Conservation (phyloP, 2,329 filamentous ascomycete genomes). For the Byssothecium circinans region DNA sequence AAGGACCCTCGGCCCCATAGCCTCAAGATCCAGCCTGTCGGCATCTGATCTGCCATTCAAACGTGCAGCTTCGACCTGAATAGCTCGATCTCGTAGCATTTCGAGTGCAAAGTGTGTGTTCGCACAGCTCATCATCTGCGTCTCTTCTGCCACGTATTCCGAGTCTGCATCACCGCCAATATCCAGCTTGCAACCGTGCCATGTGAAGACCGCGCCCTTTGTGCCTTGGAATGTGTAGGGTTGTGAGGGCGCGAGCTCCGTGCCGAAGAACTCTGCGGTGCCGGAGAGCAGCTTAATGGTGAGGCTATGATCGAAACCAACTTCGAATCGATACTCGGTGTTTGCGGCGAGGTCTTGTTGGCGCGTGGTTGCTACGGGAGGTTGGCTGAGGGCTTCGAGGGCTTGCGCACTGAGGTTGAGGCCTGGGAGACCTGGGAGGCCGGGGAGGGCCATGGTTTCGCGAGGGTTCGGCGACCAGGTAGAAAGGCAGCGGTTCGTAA, state of each 20-base stretch:
- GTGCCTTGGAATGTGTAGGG: conserved; percentile 78
- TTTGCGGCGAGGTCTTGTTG: conserved; percentile 48
- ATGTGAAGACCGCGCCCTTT: conserved; percentile 88
- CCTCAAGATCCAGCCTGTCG: conserved; percentile 60
- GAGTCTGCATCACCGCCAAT: conserved; percentile 69
- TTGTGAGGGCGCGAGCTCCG: conserved; percentile 81
- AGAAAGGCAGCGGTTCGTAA: too few species aligned
- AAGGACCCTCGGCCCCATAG: conserved; percentile 76
- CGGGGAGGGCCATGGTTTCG: background rate
- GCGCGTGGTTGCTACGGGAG: conserved; percentile 31
- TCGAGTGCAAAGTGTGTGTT: conserved; percentile 90
- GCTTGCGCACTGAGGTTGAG: conserved; percentile 46
- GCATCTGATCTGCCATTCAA: conserved; percentile 85
- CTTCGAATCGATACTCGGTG: conserved; percentile 51
- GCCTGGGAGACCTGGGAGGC: conserved; percentile 43
- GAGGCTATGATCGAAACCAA: conserved; percentile 37
- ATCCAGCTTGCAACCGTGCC: conserved; percentile 86
- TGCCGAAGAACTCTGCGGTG: conserved; percentile 90
- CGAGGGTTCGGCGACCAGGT: too few species aligned
- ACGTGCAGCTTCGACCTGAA: conserved; percentile 53
- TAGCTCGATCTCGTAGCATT: conserved; percentile 65
- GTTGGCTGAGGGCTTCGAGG: conserved; percentile 25
- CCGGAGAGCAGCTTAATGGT: conserved; percentile 69
- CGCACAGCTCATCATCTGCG: conserved; percentile 75
- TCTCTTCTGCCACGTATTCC: conserved; percentile 75